Conservation (phyloP, 2,329 filamentous ascomycete genomes). For the Emergomyces orientalis region DNA sequence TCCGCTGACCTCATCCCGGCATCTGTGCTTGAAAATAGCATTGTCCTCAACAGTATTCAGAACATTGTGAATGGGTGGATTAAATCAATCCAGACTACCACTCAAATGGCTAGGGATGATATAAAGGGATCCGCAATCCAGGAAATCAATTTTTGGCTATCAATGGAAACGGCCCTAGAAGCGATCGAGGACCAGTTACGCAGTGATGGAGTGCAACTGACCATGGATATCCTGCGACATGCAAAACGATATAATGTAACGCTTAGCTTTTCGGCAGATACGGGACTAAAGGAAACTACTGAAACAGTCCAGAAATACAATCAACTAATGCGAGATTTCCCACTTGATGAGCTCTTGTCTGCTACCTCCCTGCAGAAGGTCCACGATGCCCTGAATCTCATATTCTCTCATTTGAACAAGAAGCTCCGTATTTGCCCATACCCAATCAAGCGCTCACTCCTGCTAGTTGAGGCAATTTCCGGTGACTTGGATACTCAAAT, state of each 20-base stretch:
- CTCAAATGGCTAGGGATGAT: constrained; percentile 83
- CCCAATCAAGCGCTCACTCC: constrained; percentile 79
- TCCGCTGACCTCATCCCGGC: constrained; percentile 69
- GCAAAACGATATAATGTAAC: constrained; percentile 97
- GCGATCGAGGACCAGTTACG: constrained; percentile 81
- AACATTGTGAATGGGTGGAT: constrained; percentile 96
- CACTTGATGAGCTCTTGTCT: constrained; percentile 85
- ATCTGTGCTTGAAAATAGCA: constrained; percentile 72
- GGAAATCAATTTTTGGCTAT: constrained; percentile 98
- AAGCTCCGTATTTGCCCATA: constrained; percentile 96
- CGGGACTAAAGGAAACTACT: constrained; percentile 88
- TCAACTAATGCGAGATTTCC: constrained; percentile 96
- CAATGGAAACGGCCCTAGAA: constrained; percentile 89
- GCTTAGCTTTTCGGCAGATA: constrained; percentile 93
- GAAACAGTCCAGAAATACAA: constrained; percentile 98
- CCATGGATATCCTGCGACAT: constrained; percentile 88
- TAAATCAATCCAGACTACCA: constrained; percentile 94
- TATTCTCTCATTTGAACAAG: constrained; percentile 94
- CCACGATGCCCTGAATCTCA: constrained; percentile 76
- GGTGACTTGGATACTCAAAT: constrained; percentile 80
- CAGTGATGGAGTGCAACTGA: constrained; percentile 80
- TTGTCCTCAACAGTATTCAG: constrained; percentile 87
- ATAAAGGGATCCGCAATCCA: constrained; percentile 73
- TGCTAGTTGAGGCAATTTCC: constrained; percentile 94
- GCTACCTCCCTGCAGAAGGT: constrained; percentile 83